phyloP scores from a whole-genome alignment of 2,329 filamentous ascomycete species.

The Cladosporium halotolerans region DNA sequence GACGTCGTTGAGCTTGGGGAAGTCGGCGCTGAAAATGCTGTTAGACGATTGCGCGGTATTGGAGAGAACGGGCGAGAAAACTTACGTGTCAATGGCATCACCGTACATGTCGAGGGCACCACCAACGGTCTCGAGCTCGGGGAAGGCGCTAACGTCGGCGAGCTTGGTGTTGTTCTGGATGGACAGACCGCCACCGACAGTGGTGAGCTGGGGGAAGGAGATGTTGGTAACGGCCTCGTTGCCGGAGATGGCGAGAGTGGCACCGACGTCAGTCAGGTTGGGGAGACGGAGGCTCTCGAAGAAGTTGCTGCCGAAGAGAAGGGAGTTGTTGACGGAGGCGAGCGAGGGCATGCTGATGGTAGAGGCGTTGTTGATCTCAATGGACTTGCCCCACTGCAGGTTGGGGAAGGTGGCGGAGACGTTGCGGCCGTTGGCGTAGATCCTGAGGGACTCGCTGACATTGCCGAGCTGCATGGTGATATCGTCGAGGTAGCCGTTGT shows the following conservation, averaged over 20 bases:
- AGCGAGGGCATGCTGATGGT: conserved; percentile 68
- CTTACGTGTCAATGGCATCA: conserved; percentile 69
- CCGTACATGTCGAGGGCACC: conserved; percentile 83
- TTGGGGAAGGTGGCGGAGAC: conserved; percentile 70
- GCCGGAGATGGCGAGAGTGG: conserved; percentile 51
- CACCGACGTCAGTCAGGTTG: conserved; percentile 63
- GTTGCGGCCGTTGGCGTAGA: conserved; percentile 72
- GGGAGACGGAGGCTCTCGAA: conserved; percentile 56
- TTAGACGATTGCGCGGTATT: conserved; percentile 7
- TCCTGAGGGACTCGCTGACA: conserved; percentile 62
- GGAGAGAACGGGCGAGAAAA: conserved; percentile 21
- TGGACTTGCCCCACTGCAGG: conserved; percentile 70
- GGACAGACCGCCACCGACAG: conserved; percentile 70
- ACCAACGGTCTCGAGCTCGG: conserved; percentile 59
- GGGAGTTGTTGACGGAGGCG: conserved; percentile 64
- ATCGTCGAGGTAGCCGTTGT: conserved; percentile 73
- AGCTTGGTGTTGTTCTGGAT: conserved; percentile 87
- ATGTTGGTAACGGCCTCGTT: conserved; percentile 63
- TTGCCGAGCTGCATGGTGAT: conserved; percentile 74
- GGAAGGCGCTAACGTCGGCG: conserved; percentile 59
- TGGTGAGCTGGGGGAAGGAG: conserved; percentile 62
- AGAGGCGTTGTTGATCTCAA: conserved; percentile 76
- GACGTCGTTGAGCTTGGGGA: conserved; percentile 51
- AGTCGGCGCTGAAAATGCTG: conserved; percentile 54
- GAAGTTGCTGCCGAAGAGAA: conserved; percentile 78